phyloP scores from a whole-genome alignment of 2,329 filamentous ascomycete species.

The Macroventuria anomochaeta region DNA sequence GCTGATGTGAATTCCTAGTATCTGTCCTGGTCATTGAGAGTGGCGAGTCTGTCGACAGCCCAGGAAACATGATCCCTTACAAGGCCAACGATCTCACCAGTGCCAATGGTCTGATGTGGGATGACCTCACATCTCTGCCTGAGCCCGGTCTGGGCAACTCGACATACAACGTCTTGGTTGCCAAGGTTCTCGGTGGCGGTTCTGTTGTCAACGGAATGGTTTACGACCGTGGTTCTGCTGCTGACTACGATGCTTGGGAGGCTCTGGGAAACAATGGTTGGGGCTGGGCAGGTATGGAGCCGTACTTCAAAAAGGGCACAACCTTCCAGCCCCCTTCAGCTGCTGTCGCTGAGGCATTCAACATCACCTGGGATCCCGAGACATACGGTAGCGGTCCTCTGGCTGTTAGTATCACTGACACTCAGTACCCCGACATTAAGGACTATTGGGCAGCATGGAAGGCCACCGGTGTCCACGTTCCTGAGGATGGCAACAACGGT shows the following conservation, averaged over 20 bases:
- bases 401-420: conserved; percentile 33
- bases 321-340: conserved; percentile 34
- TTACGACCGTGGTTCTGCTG: conserved; percentile 42
- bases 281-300: conserved; percentile 59
- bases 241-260: conserved; percentile 61
- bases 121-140: conserved; percentile 29
- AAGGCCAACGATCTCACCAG: conserved; percentile 35
- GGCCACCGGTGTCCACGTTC: conserved; percentile 23
- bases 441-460: conserved; percentile 36
- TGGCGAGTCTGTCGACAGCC: conserved; percentile 33
- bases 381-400: conserved; percentile 36
- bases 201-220: conserved; percentile 48
- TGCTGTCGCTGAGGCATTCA: conserved; percentile 27
- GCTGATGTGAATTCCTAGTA: conserved; percentile 18
- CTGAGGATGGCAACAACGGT: conserved; percentile 33
- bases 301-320: conserved; percentile 38
- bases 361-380: conserved; percentile 38
- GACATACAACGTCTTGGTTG: conserved; percentile 31
- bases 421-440: conserved; percentile 38
- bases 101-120: conserved; percentile 29
- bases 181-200: conserved; percentile 38
- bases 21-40: conserved; percentile 38
- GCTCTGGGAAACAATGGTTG: conserved; percentile 65
- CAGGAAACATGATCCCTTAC: conserved; percentile 35
- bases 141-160: conserved; percentile 30